Conservation (phyloP, 306 rosid genomes). For the Dryas drummondii region DNA sequence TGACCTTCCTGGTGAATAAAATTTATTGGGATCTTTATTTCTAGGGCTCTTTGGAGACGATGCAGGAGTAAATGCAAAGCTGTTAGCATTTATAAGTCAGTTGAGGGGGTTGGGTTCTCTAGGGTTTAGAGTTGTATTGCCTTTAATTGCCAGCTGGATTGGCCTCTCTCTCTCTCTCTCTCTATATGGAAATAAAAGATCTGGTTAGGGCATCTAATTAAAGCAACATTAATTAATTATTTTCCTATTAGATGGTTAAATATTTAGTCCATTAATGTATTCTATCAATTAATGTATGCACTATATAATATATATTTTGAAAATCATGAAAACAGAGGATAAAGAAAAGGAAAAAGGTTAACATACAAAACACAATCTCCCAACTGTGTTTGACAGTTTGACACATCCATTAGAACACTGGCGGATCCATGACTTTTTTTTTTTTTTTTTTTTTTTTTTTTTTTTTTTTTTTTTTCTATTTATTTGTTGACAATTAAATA, state of each 20-base stretch:
- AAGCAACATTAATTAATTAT: too few species aligned
- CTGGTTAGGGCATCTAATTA: not conserved
- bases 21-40: not conserved
- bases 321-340: too few species aligned
- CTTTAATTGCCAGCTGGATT: conserved; percentile 20
- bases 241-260: not conserved
- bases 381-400: too few species aligned
- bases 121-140: not conserved
- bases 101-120: conserved; percentile 9
- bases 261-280: not conserved
- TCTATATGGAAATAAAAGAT: not conserved
- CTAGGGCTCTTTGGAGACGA: not conserved
- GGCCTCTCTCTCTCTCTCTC: not conserved
- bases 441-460: too few species aligned
- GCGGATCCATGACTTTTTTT: too few species aligned
- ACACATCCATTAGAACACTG: too few species aligned
- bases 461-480: too few species aligned
- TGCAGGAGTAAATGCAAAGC: conserved; percentile 36
- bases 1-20: not conserved
- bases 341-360: too few species aligned
- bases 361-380: too few species aligned
- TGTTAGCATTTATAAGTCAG: conserved; percentile 36
- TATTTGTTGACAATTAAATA: too few species aligned
- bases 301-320: not conserved
- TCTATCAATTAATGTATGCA: not conserved